Percentiles rank a stretch among this genome's conserved stretches.
These are phyloP conservation scores for Phanerodontia chrysosporium DNA, from an alignment of 768 basidiomycete species.

Conservation along the genomic window DNA sequence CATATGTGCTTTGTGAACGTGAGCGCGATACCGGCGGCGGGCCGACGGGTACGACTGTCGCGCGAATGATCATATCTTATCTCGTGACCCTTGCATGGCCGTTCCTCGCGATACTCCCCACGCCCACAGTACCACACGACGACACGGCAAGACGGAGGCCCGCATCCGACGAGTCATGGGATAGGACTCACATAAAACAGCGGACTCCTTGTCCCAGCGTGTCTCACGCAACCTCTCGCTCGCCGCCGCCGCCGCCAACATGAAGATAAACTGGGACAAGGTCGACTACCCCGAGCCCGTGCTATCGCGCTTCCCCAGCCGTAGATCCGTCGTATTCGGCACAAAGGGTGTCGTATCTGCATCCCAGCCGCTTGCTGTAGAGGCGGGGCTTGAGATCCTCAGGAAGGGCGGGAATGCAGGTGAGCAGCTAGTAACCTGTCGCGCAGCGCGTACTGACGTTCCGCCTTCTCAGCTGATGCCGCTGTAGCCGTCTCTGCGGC, in stretches of 20 bases:
- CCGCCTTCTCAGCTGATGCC: conserved; percentile 65
- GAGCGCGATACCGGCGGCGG: no score
- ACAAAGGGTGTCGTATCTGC: conserved; percentile 71
- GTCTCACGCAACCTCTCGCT: not conserved
- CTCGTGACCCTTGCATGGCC: not conserved
- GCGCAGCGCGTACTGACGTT: not conserved
- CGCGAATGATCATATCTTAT: not conserved
- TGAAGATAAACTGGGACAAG: conserved; percentile 51
- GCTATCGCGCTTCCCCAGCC: conserved; percentile 73
- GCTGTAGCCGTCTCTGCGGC: conserved; percentile 93
- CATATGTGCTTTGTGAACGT: no score
- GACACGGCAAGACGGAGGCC: not conserved
- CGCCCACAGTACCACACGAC: not conserved
- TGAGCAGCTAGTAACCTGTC: conserved; percentile 28
- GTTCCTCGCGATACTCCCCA: not conserved
- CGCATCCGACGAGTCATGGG: not conserved
- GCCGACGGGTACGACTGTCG: not conserved
- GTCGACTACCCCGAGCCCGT: conserved; percentile 63
- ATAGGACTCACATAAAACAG: not conserved
- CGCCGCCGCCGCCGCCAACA: not conserved
- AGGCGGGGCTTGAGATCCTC: conserved; percentile 89
- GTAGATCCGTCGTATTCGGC: conserved; percentile 70
- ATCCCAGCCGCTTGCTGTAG: conserved; percentile 87
- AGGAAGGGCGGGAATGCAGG: conserved; percentile 95
- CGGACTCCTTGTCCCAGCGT: not conserved